Percentiles rank a stretch among this genome's conserved stretches.
Evolutionary conservation across 1,284 basidiomycete species (phyloP).

Genomic region (Microbotryomycetes sp.): DNA sequence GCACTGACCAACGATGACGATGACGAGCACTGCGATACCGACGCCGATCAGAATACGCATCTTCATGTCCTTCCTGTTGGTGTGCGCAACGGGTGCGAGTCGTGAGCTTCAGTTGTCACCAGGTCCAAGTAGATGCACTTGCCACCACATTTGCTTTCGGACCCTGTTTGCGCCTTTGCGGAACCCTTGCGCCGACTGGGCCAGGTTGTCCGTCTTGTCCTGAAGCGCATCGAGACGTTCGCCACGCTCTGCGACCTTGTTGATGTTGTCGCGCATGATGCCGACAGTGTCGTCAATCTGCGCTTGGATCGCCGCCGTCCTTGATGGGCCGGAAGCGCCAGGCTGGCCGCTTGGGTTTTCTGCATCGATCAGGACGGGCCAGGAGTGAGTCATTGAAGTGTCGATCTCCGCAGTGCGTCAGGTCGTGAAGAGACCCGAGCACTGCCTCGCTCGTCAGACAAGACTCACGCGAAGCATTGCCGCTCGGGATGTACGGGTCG

Average conservation of each 20-base stretch:
- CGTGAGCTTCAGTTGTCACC: neutral
- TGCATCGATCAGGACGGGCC: neutral
- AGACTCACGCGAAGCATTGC: conserved; percentile 41
- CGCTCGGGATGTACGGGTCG: conserved; percentile 87
- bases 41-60: conserved; percentile 85
- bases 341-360: neutral
- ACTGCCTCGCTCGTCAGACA: neutral
- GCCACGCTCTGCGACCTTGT: conserved; percentile 88
- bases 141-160: conserved; percentile 74
- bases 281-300: conserved; percentile 93
- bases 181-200: conserved; percentile 98
- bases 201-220: conserved; percentile 97
- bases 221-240: conserved; percentile 89
- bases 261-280: conserved; percentile 97
- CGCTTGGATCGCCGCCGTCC: conserved; percentile 84
- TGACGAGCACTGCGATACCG: conserved; percentile 75
- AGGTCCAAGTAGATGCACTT: neutral
- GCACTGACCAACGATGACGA: conserved; percentile 68
- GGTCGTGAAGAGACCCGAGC: neutral
- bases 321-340: conserved; percentile 16
- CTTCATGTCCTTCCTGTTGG: conserved; percentile 88
- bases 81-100: neutral
- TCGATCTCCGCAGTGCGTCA: conserved; percentile 8
- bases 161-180: conserved; percentile 93
- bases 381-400: conserved; percentile 5